Evolutionary conservation across 1,284 basidiomycete species (phyloP).

Genomic region (Phellinidium pouzarii): DNA sequence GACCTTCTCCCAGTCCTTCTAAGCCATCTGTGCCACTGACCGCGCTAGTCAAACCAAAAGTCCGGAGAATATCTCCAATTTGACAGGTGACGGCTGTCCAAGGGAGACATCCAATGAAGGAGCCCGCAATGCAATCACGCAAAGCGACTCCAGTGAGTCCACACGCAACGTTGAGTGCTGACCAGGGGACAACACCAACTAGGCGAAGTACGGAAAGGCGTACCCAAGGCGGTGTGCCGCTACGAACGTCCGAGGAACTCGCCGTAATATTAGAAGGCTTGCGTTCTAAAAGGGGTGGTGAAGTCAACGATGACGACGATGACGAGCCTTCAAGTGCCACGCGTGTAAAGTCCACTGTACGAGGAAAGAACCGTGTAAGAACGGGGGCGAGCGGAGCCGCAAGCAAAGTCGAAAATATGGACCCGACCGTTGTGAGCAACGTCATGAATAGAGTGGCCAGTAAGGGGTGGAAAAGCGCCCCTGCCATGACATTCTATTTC

Average conservation of each 20-base stretch:
- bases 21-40: conserved; percentile 33
- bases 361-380: conserved; percentile 73
- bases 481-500: conserved; percentile 79
- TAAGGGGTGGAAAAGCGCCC: conserved; percentile 75
- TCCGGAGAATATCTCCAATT: conserved; percentile 80
- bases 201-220: conserved; percentile 79
- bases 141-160: conserved; percentile 79
- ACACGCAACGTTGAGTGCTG: conserved; percentile 90
- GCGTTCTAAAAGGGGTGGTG: conserved; percentile 23
- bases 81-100: conserved; percentile 86
- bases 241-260: conserved; percentile 30
- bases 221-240: conserved; percentile 69
- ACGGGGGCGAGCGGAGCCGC: conserved; percentile 80
- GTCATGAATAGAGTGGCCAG: conserved; percentile 76
- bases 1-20: conserved; percentile 9
- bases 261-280: conserved; percentile 22
- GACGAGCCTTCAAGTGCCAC: conserved; percentile 51
- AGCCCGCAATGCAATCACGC: conserved; percentile 68
- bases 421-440: conserved; percentile 79
- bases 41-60: conserved; percentile 49
- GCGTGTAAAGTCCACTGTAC: conserved; percentile 76
- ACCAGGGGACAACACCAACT: conserved; percentile 89
- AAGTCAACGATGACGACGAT: conserved; percentile 17
- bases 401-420: conserved; percentile 70
- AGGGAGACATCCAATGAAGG: conserved; percentile 74